phyloP scores from a whole-genome alignment of 257 asterid genomes.

The Voacanga thouarsii region DNA sequence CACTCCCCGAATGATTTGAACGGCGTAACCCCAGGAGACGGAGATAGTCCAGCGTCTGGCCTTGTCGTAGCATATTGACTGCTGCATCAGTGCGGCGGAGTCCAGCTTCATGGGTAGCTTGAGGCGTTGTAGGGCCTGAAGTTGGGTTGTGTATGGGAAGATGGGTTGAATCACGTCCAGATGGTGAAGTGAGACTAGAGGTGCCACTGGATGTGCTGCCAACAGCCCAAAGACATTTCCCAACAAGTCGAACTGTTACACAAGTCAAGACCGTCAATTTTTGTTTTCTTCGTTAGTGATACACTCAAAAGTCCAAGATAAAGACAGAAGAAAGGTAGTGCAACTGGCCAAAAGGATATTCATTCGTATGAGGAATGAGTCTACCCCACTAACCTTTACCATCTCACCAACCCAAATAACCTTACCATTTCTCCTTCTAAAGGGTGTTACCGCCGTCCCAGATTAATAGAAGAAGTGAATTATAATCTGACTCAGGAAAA shows the following conservation, averaged over 20 bases:
- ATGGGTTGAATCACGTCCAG: slow-evolving; percentile 45
- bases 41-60: slow-evolving; percentile 39
- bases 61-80: slow-evolving; percentile 47
- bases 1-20: slow-evolving; percentile 37
- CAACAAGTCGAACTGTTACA: slow-evolving; percentile 40
- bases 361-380: too few relatives aligned
- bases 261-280: not conserved
- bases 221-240: slow-evolving; percentile 40
- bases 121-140: slow-evolving; percentile 29
- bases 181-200: slow-evolving; percentile 49
- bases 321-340: too few relatives aligned
- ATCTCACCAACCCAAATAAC: too few relatives aligned
- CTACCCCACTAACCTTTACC: too few relatives aligned
- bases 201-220: slow-evolving; percentile 47
- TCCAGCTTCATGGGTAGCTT: slow-evolving; percentile 29
- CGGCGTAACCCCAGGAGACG: slow-evolving; percentile 45
- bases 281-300: too few relatives aligned
- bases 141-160: slow-evolving; percentile 31
- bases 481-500: too few relatives aligned
- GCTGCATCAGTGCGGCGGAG: slow-evolving; percentile 48
- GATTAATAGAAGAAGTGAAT: too few relatives aligned
- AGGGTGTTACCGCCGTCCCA: too few relatives aligned
- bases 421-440: too few relatives aligned
- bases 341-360: too few relatives aligned
- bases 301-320: too few relatives aligned